A percentile compares a stretch with the other conserved stretches of the same genome.
phyloP scores from a whole-genome alignment of 1,139 yeast genomes.

The Yamadazyma dushanensis region DNA sequence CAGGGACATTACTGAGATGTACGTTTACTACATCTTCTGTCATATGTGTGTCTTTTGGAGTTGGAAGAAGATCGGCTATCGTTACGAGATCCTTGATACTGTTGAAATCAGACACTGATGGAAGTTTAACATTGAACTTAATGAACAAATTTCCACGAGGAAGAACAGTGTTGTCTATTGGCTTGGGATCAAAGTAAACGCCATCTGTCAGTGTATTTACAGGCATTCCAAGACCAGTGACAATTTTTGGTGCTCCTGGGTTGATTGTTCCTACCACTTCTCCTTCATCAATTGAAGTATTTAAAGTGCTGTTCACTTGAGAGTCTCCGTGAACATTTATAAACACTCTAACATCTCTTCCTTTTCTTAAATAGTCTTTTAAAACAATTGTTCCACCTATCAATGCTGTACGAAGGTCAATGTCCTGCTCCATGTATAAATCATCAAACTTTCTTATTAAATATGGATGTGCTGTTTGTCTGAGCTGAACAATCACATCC shows the following conservation, averaged over 20 bases:
- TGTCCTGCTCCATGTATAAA: conserved; percentile 43
- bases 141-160: conserved; percentile 42
- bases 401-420: conserved; percentile 54
- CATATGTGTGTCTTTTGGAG: neutral
- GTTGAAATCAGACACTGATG: conserved; percentile 28
- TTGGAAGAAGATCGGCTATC: neutral
- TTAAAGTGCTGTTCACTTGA: conserved; percentile 21
- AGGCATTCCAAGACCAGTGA: conserved; percentile 64
- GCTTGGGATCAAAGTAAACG: conserved; percentile 13
- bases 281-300: conserved; percentile 35
- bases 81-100: conserved; percentile 4
- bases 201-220: conserved; percentile 44
- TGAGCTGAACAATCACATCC: conserved; percentile 54
- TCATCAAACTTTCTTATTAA: conserved; percentile 54
- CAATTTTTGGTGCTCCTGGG: conserved; percentile 47
- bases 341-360: conserved; percentile 38
- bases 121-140: conserved; percentile 41
- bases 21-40: conserved; percentile 13
- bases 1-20: conserved; percentile 26
- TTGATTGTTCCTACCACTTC: conserved; percentile 48
- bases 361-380: conserved; percentile 44
- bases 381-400: conserved; percentile 53
- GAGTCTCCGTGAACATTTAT: conserved; percentile 39
- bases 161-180: conserved; percentile 17
- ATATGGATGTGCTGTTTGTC: conserved; percentile 33